Base-by-base conservation (phyloP, 2,329 filamentous ascomycete species). In the Cladorrhinum sp. region DNA sequence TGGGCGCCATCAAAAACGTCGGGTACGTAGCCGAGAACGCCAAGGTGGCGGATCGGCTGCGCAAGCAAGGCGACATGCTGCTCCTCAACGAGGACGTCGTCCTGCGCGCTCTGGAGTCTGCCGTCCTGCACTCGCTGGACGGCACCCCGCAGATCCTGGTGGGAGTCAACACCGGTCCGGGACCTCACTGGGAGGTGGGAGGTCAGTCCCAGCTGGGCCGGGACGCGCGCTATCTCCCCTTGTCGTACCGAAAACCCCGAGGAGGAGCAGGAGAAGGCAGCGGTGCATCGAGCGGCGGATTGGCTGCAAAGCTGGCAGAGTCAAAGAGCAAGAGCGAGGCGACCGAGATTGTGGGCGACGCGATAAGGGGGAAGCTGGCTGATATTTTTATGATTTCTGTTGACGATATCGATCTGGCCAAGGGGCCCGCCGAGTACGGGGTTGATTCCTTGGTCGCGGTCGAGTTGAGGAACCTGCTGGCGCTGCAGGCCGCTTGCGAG, bases 1-100 rank as follows among this genome's bases (percentile, higher is more conserved):
- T 75, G 8, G 72, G 71, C 1, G 50, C 57, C 20, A 60, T 68
- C n/a, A 26, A 50, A 51, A 52, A 39, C 6, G 58, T 60, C 10
- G 58, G 58, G 7, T 59, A 59, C 39, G 51, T 59, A 2, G 52
- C 52, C 10, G 52, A 49, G 12, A 21, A 36, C 8, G 3, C 42
- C n/a, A 20, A 21, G 7, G 10, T 46, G 3, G 42, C 16, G 16
- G 18, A 18, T 16, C 16, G 16, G 7, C 16, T 46, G 16, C 16
- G 36, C 36, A 42, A 42, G 36, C 4, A 5, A 4, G 51, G 42
- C 3, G 24, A 59, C 18, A 26, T 55, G 14, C 28, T 51, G 18
- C 30, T 18, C 5, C 23, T 58, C 9, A 20, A 33, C 57, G 21
- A 53, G 48, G 30, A 28, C 20, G 39, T 24, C 28, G 30, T 58